These are phyloP conservation scores for Globisporangium yorkense DNA, from an alignment of 352 stramenopile genomes.

Conservation along the genomic window DNA sequence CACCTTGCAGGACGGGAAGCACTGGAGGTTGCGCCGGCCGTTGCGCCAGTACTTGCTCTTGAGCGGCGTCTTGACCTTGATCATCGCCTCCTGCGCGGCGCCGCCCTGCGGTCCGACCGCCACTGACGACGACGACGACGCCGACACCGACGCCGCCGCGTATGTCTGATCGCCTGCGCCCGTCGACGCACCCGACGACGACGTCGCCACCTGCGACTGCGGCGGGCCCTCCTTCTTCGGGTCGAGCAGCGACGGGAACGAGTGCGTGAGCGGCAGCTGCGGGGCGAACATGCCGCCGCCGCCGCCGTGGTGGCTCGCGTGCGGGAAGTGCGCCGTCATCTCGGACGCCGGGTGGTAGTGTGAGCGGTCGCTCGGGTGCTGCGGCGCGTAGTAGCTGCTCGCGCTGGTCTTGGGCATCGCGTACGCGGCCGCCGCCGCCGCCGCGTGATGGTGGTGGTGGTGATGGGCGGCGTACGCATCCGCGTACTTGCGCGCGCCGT, in stretches of 20 bases:
- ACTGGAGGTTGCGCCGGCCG: conserved; percentile 86
- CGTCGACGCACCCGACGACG: conserved; percentile 1
- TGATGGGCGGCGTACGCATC: conserved; percentile 21
- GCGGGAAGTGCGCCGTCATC: conserved; percentile 32
- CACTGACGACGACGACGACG: neutral
- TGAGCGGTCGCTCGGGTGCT: conserved; percentile 13
- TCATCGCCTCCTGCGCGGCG: conserved; percentile 69
- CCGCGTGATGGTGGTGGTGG: neutral
- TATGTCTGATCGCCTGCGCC: conserved; percentile 27
- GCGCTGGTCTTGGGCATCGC: conserved; percentile 7
- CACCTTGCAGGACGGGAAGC: conserved; percentile 86
- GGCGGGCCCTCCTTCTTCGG: conserved; percentile 28
- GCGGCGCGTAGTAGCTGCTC: conserved; percentile 11
- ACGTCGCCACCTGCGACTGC: neutral
- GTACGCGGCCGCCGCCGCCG: neutral
- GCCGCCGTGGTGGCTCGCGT: conserved; percentile 16
- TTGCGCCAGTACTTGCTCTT: conserved; percentile 90
- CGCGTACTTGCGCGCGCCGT: conserved; percentile 39
- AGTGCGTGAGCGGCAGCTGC: conserved; percentile 31
- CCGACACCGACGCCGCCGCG: neutral
- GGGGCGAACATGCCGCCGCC: conserved; percentile 18
- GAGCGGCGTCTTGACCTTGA: conserved; percentile 82
- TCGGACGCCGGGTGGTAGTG: conserved; percentile 21
- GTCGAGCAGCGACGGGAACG: conserved; percentile 57
- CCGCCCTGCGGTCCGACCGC: conserved; percentile 9